Evolutionary conservation across 208 protist species (phyloP).

Genomic region (Leishmania major): DNA sequence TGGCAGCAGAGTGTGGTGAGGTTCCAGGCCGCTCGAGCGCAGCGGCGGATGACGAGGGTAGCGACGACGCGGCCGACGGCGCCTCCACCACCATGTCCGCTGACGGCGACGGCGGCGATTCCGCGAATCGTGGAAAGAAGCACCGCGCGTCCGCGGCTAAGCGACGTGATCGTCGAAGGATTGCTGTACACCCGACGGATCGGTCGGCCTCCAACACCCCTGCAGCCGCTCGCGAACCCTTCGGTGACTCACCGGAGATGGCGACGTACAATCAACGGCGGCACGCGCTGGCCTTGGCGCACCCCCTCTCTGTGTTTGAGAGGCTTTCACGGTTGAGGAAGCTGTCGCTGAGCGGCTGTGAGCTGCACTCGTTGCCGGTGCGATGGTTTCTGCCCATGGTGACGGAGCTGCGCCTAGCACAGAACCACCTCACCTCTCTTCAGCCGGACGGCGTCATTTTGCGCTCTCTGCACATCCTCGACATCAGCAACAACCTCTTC

Average conservation of each 20-base stretch:
- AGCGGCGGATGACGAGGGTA: slow-evolving; percentile 12
- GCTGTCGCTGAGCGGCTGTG: slow-evolving; percentile 81
- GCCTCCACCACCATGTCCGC: neutral
- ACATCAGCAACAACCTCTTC: slow-evolving; percentile 79
- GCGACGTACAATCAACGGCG: slow-evolving; percentile 18
- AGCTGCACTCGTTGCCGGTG: slow-evolving; percentile 55
- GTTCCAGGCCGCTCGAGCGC: slow-evolving; percentile 4
- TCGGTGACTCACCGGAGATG: slow-evolving; percentile 10
- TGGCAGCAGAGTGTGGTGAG: slow-evolving; percentile 4
- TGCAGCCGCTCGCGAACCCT: neutral
- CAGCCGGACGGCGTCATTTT: slow-evolving; percentile 83
- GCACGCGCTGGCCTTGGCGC: slow-evolving; percentile 20
- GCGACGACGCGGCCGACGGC: neutral
- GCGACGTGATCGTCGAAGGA: neutral
- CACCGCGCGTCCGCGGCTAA: neutral
- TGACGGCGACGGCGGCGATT: neutral
- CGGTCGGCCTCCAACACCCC: neutral
- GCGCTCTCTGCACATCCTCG: slow-evolving; percentile 82
- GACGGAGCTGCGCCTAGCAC: slow-evolving; percentile 79
- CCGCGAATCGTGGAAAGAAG: neutral
- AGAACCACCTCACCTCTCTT: slow-evolving; percentile 67
- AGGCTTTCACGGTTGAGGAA: slow-evolving; percentile 69
- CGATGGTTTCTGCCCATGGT: slow-evolving; percentile 81
- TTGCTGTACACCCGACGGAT: neutral
- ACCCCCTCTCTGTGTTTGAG: slow-evolving; percentile 82